These are phyloP conservation scores for Aspergillus unguis DNA, from an alignment of 2,329 filamentous ascomycete genomes.

Conservation along the genomic window DNA sequence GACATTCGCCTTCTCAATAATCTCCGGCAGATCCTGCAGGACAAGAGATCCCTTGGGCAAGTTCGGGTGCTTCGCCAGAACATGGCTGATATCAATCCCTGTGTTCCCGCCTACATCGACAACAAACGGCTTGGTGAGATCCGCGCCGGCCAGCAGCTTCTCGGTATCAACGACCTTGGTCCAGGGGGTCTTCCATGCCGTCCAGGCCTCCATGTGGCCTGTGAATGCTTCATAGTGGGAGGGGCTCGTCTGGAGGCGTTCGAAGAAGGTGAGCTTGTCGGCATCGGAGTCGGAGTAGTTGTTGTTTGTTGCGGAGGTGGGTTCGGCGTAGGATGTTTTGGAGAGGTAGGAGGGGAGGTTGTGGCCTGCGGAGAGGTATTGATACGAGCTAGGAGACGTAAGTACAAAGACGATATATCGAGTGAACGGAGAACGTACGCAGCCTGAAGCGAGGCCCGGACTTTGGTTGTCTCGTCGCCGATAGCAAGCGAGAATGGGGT, in stretches of 20 bases:
- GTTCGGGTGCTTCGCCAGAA: conserved; percentile 32
- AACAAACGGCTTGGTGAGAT: conserved; percentile 24
- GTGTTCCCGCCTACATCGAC: conserved; percentile 42
- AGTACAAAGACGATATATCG: not conserved
- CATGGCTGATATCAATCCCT: conserved; percentile 35
- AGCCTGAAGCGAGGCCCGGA: conserved; percentile 29
- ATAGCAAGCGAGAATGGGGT: conserved; percentile 32
- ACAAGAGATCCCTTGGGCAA: conserved; percentile 32
- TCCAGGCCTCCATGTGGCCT: conserved; percentile 36
- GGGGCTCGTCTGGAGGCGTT: conserved; percentile 28
- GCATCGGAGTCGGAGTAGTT: conserved; percentile 22
- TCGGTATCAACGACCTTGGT: conserved; percentile 30
- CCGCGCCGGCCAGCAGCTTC: conserved; percentile 19
- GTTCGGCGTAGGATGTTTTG: conserved; percentile 34
- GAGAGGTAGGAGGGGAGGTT: conserved; percentile 35
- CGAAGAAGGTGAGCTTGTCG: conserved; percentile 32
- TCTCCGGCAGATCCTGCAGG: conserved; percentile 40
- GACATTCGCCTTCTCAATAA: conserved; percentile 24
- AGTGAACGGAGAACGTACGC: conserved; percentile 18
- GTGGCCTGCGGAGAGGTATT: conserved; percentile 28
- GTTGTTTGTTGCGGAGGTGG: conserved; percentile 25
- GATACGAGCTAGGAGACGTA: conserved; percentile 22
- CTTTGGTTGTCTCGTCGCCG: conserved; percentile 30
- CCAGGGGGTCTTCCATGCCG: conserved; percentile 35
- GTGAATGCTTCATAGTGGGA: conserved; percentile 31